These are phyloP conservation scores for Arachis hypogaea DNA, from an alignment of 306 rosid species.

Conservation along the genomic window DNA sequence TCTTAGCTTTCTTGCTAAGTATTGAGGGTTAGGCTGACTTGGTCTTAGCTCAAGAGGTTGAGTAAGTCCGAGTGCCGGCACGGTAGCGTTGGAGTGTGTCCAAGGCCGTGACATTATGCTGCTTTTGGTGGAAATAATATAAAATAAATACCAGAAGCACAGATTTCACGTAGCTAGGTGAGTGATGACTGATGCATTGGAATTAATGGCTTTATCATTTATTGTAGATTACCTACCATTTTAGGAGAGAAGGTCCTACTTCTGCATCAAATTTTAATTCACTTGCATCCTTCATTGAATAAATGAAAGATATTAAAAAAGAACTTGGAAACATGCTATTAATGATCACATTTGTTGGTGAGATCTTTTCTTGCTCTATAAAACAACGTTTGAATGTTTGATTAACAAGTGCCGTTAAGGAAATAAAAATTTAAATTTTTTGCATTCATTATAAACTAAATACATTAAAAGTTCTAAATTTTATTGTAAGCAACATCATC, in stretches of 20 bases:
- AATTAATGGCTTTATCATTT: slow-evolving; percentile 39
- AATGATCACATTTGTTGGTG: slow-evolving; percentile 27
- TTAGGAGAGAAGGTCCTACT: slow-evolving; percentile 44
- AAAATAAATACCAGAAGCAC: background rate
- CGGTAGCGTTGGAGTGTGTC: too few relatives aligned
- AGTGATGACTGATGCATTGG: slow-evolving; percentile 22
- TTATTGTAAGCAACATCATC: too few relatives aligned
- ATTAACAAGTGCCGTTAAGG: too few relatives aligned
- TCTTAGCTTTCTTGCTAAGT: too few relatives aligned
- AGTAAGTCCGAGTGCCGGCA: too few relatives aligned
- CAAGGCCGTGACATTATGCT: background rate
- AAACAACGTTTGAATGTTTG: too few relatives aligned
- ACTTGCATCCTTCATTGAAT: slow-evolving; percentile 35
- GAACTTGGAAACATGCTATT: slow-evolving; percentile 35
- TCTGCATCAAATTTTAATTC: slow-evolving; percentile 33
- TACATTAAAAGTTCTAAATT: too few relatives aligned
- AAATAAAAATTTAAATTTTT: too few relatives aligned
- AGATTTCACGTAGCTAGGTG: slow-evolving; percentile 30
- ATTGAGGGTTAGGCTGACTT: too few relatives aligned
- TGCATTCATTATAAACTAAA: too few relatives aligned
- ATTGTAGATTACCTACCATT: slow-evolving; percentile 48
- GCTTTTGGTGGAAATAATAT: slow-evolving; percentile 28
- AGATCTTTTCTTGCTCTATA: background rate
- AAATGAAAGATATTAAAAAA: slow-evolving; percentile 29
- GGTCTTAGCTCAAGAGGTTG: too few relatives aligned